Conservation (phyloP, 139 green algal genomes). For the Coelastrella sp. region DNA sequence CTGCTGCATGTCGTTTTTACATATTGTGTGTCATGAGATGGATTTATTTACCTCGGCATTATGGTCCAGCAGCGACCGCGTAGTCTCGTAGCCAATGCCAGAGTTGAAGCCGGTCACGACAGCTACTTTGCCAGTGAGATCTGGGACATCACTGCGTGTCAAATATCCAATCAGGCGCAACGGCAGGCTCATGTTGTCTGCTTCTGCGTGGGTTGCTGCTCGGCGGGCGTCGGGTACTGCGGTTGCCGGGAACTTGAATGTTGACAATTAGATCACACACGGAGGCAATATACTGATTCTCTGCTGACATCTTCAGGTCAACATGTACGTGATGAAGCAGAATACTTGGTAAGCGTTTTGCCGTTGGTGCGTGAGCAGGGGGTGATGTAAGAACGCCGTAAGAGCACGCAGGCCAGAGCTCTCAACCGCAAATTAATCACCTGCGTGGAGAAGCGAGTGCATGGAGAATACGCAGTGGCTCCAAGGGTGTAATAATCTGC, state of each 20-base stretch:
- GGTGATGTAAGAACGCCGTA: conserved; percentile 14
- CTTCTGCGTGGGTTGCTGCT: background rate
- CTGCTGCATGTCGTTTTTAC: background rate
- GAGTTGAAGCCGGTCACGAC: conserved; percentile 39
- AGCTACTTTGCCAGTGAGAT: conserved; percentile 32
- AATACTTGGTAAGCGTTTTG: background rate
- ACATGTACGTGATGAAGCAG: background rate
- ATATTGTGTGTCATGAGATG: background rate
- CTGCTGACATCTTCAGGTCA: too few species aligned
- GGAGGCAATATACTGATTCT: background rate
- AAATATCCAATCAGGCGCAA: background rate
- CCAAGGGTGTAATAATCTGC: background rate
- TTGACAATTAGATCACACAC: background rate
- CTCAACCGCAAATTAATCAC: too few species aligned
- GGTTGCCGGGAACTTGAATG: background rate
- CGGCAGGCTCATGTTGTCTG: background rate
- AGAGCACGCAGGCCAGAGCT: background rate
- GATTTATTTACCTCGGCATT: conserved; percentile 4
- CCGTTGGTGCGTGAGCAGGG: background rate
- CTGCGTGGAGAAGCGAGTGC: background rate
- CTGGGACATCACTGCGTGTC: conserved; percentile 27
- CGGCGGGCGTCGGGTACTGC: background rate
- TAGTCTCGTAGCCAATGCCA: conserved; percentile 28
- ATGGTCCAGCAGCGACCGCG: conserved; percentile 13
- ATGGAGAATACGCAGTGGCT: background rate